phyloP scores from a whole-genome alignment of 2,329 filamentous ascomycete species.

The Chrysoporthe cubensis region DNA sequence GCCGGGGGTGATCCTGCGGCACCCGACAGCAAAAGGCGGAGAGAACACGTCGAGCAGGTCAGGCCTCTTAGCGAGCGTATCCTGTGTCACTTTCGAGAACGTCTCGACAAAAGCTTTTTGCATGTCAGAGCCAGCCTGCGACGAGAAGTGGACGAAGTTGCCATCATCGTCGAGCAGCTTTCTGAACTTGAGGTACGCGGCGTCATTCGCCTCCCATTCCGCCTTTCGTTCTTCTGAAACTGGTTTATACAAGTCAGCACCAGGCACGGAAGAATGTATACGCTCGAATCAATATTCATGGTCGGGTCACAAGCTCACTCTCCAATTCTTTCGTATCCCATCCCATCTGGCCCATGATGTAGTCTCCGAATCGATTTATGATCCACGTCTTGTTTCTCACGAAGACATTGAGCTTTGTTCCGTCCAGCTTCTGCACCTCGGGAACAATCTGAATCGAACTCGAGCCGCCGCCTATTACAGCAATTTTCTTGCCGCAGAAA shows the following conservation, averaged over 20 bases:
- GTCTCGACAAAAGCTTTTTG: conserved; percentile 36
- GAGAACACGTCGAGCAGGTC: conserved; percentile 29
- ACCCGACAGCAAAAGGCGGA: conserved; percentile 47
- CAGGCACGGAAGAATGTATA: not conserved
- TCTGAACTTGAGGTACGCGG: conserved; percentile 16
- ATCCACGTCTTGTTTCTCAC: conserved; percentile 12
- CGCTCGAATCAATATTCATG: not conserved
- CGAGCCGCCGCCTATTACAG: conserved; percentile 39
- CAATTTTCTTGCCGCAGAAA: conserved; percentile 24
- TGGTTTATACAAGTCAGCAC: not conserved
- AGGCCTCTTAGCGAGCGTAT: conserved; percentile 33
- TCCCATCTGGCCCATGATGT: conserved; percentile 12
- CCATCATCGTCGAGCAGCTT: conserved; percentile 11
- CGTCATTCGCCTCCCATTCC: not conserved
- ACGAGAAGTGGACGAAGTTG: conserved; percentile 8
- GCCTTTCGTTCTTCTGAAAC: conserved; percentile 4
- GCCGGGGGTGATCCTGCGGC: conserved; percentile 46
- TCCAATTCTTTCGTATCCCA: not conserved
- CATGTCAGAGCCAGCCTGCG: conserved; percentile 37
- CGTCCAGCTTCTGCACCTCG: conserved; percentile 3
- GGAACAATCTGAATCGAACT: conserved; percentile 38
- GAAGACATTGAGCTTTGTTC: not conserved
- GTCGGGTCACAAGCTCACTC: not conserved
- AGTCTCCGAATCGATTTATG: conserved; percentile 10
- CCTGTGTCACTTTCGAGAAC: conserved; percentile 38